Percentiles rank a stretch among this genome's conserved stretches.
These are phyloP conservation scores for Plicaturopsis crispa DNA, from an alignment of 768 basidiomycete species.

Conservation along the genomic window DNA sequence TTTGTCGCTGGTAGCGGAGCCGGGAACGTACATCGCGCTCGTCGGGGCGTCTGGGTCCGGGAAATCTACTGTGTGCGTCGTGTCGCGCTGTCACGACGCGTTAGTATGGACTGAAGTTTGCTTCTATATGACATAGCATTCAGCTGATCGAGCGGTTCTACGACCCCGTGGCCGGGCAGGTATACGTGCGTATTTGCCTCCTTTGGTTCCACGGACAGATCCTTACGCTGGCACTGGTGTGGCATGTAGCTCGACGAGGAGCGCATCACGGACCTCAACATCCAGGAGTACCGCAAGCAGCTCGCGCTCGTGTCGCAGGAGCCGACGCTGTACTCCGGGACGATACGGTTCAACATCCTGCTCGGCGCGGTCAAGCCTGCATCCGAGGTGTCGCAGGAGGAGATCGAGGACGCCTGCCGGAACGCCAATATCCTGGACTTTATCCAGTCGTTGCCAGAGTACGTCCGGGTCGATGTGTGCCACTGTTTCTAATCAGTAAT, in stretches of 20 bases:
- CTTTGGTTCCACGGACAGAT: neutral
- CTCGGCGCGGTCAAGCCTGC: constrained; percentile 38
- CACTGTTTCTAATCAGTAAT: neutral
- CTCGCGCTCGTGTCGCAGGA: constrained; percentile 51
- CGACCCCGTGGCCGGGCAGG: constrained; percentile 34
- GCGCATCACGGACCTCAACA: constrained; percentile 30
- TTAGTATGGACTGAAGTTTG: neutral
- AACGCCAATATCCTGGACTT: constrained; percentile 53
- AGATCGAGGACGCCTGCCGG: constrained; percentile 44
- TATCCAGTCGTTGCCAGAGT: constrained; percentile 40
- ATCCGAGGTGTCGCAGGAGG: constrained; percentile 40
- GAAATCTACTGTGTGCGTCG: constrained; percentile 27
- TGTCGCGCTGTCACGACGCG: no score
- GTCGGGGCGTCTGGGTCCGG: constrained; percentile 33
- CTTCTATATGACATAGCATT: constrained; percentile 16
- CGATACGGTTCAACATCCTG: constrained; percentile 48
- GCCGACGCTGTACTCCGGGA: constrained; percentile 23
- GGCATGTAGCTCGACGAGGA: constrained; percentile 33
- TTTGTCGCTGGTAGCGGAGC: constrained; percentile 29
- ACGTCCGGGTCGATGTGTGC: constrained; percentile 5
- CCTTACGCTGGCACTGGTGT: neutral
- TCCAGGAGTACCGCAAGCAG: constrained; percentile 44
- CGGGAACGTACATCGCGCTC: constrained; percentile 33
- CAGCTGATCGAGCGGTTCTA: constrained; percentile 44
- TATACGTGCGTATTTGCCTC: constrained; percentile 22